Conservation (phyloP, 176 grass and related monocot genomes). For the Aechmea fasciata region DNA sequence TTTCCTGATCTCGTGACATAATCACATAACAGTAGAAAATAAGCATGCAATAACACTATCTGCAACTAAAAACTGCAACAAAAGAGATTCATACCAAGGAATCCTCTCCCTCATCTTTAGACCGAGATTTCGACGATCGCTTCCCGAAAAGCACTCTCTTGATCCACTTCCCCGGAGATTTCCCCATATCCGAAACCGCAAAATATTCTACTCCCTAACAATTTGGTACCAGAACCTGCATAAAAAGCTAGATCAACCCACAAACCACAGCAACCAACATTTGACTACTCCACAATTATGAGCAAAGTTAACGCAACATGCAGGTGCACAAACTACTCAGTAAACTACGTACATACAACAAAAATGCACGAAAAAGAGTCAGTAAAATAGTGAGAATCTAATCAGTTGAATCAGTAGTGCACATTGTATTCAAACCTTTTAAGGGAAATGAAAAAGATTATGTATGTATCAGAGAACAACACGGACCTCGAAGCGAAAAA, state of each 20-base stretch:
- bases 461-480: neutral
- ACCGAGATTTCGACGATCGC: slow-evolving; percentile 54
- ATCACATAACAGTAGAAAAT: neutral
- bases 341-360: neutral
- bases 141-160: slow-evolving; percentile 81
- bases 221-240: neutral
- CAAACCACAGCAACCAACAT: neutral
- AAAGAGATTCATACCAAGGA: slow-evolving; percentile 19
- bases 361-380: too few relatives aligned
- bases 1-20: neutral
- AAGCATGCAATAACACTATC: neutral
- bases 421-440: too few relatives aligned
- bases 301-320: neutral
- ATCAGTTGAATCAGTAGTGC: too few relatives aligned
- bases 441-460: neutral
- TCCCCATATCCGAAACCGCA: slow-evolving; percentile 41
- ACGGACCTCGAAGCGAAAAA: neutral
- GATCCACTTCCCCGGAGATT: slow-evolving; percentile 87
- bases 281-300: neutral
- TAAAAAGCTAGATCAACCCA: slow-evolving; percentile 4
- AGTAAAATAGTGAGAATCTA: too few relatives aligned
- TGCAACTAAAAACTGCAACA: neutral
- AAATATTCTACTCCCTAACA: slow-evolving; percentile 9
- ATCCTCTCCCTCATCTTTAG: slow-evolving; percentile 34
- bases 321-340: neutral